Evolutionary conservation across 169 alveolate genomes (phyloP).

Genomic region (Cryptosporidium canis): DNA sequence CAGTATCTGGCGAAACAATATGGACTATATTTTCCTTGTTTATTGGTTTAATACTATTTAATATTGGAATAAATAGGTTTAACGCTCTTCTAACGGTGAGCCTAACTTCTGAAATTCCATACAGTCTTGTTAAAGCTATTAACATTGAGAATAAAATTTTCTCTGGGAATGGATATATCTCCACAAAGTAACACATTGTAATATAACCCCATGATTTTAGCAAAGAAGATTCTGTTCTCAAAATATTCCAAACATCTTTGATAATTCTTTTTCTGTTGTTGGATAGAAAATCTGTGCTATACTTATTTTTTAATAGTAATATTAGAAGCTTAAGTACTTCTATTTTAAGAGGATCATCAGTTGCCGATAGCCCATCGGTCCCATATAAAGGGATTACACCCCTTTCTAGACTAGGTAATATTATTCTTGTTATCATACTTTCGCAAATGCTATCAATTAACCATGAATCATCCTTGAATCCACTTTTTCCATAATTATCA

Average conservation of each 20-base stretch:
- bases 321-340: slow-evolving; percentile 52
- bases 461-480: slow-evolving; percentile 25
- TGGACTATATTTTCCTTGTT: background rate
- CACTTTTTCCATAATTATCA: background rate
- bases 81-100: slow-evolving; percentile 44
- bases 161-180: slow-evolving; percentile 63
- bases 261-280: slow-evolving; percentile 53
- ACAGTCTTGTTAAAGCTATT: slow-evolving; percentile 51
- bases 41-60: slow-evolving; percentile 19
- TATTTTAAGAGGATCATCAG: slow-evolving; percentile 60
- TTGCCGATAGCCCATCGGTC: slow-evolving; percentile 51
- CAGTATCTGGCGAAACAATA: background rate
- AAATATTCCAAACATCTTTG: slow-evolving; percentile 59
- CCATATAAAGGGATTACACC: slow-evolving; percentile 44
- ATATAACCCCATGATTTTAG: slow-evolving; percentile 71
- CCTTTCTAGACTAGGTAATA: slow-evolving; percentile 58
- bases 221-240: slow-evolving; percentile 58
- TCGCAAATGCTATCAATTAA: slow-evolving; percentile 40
- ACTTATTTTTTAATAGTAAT: slow-evolving; percentile 11
- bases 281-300: background rate
- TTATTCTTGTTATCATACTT: slow-evolving; percentile 47
- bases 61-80: slow-evolving; percentile 42
- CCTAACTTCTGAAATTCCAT: slow-evolving; percentile 69
- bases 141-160: slow-evolving; percentile 66
- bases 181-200: slow-evolving; percentile 67